Conservation (phyloP, 768 basidiomycete genomes). For the Tylopilus plumbeoviolaceoides region DNA sequence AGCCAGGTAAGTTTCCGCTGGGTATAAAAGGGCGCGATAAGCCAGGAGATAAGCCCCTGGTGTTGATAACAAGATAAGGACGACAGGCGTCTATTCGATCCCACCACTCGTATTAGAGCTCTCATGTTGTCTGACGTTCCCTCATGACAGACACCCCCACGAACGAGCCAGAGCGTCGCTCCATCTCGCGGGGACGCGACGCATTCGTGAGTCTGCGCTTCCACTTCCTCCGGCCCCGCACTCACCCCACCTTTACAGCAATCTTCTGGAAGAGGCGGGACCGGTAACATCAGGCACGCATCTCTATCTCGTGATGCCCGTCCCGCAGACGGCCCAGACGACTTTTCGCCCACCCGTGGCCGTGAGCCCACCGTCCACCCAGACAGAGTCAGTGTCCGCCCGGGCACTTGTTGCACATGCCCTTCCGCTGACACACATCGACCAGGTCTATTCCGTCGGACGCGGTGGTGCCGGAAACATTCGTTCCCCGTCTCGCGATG, state of each 20-base stretch:
- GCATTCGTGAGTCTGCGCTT: constrained; percentile 42
- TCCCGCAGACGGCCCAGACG: constrained; percentile 46
- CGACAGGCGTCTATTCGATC: background rate
- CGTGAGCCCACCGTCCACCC: constrained; percentile 47
- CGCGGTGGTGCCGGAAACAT: constrained; percentile 87
- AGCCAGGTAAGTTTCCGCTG: constrained; percentile 9
- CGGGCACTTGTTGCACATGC: background rate
- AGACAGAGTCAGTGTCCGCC: constrained; percentile 31
- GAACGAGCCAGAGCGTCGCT: constrained; percentile 35
- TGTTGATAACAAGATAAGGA: constrained; percentile 21
- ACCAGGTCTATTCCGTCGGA: constrained; percentile 49
- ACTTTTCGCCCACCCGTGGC: constrained; percentile 52
- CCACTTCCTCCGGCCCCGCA: background rate
- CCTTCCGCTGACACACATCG: background rate
- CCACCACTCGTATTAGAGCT: background rate
- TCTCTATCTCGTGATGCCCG: constrained; percentile 44
- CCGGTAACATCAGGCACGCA: constrained; percentile 59
- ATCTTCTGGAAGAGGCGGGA: constrained; percentile 65
- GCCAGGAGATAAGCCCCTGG: constrained; percentile 17
- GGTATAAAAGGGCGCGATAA: constrained; percentile 17
- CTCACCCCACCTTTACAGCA: constrained; percentile 28
- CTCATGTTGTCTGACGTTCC: constrained; percentile 3
- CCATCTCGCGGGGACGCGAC: constrained; percentile 56
- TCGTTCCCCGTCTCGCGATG: constrained; percentile 61
- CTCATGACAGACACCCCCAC: constrained; percentile 24